A percentile compares a stretch with the other conserved stretches of the same genome.
Conservation (phyloP, 2,329 filamentous ascomycete species). For the Phoma sp. region DNA sequence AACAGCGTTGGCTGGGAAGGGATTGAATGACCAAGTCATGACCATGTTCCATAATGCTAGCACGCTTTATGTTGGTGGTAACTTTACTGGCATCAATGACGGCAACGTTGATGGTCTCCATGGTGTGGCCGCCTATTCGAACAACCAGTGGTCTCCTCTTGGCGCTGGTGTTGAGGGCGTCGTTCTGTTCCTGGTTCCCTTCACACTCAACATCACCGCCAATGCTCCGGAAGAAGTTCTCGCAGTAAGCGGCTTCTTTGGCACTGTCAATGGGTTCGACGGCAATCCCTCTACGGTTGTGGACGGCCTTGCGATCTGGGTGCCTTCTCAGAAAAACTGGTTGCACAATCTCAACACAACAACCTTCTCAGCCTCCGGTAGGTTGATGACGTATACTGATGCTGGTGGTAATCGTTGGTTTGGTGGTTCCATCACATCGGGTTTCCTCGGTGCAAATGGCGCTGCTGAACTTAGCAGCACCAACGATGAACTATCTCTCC, state of each 20-base stretch:
- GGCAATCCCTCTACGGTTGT: slow-evolving; percentile 66
- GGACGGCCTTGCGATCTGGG: slow-evolving; percentile 87
- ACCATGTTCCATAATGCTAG: slow-evolving; percentile 71
- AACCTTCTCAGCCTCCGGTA: slow-evolving; percentile 71
- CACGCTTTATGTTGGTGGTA: slow-evolving; percentile 75
- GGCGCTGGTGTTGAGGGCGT: slow-evolving; percentile 85
- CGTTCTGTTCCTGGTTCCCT: slow-evolving; percentile 75
- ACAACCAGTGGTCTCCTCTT: slow-evolving; percentile 75
- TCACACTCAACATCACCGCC: slow-evolving; percentile 78
- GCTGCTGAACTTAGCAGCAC: slow-evolving; percentile 67
- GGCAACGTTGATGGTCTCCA: slow-evolving; percentile 68
- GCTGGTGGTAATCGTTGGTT: slow-evolving; percentile 69
- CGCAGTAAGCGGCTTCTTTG: slow-evolving; percentile 81
- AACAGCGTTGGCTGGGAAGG: slow-evolving; percentile 68
- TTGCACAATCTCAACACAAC: slow-evolving; percentile 73
- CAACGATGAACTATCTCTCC: slow-evolving; percentile 38
- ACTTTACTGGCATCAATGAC: slow-evolving; percentile 76
- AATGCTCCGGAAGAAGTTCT: slow-evolving; percentile 74
- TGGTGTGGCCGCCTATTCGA: slow-evolving; percentile 75
- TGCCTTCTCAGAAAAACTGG: slow-evolving; percentile 85
- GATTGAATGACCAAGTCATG: slow-evolving; percentile 80
- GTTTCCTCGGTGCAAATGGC: slow-evolving; percentile 73
- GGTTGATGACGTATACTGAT: slow-evolving; percentile 73
- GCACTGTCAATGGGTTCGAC: slow-evolving; percentile 71
- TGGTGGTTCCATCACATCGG: slow-evolving; percentile 81